These are phyloP conservation scores for bread wheat (Triticum aestivum) DNA, from an alignment of 176 grass and related monocot species.

Conservation along the genomic window IWGSC_CS_RefSeq_v2.1 NC_057811.1:325928407-325928906, in stretches of 20 bases:
- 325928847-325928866: constrained; percentile 72
- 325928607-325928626: constrained; percentile 83
- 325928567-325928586: constrained; percentile 36
- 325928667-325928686: constrained; percentile 91
- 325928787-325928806: constrained; percentile 72
- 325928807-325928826: constrained; percentile 72
- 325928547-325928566: constrained; percentile 42
- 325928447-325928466: constrained; percentile 88
- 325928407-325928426: constrained; percentile 69
- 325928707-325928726: constrained; percentile 50
- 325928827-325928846: constrained; percentile 74
- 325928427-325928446: constrained; percentile 70
- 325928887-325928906: constrained; percentile 71
- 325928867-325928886: constrained; percentile 77
- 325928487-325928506: constrained; percentile 86
- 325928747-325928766: constrained; percentile 56
- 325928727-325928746: constrained; percentile 40
- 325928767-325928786: constrained; percentile 55
- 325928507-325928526: constrained; percentile 73
- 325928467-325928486: constrained; percentile 92
- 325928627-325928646: constrained; percentile 86
- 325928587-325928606: constrained; percentile 58
- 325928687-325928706: constrained; percentile 56
- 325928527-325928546: constrained; percentile 44
- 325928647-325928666: constrained; percentile 88